Conservation (phyloP, 148 eudicot genomes). For the Dianthus caryophyllus region DNA sequence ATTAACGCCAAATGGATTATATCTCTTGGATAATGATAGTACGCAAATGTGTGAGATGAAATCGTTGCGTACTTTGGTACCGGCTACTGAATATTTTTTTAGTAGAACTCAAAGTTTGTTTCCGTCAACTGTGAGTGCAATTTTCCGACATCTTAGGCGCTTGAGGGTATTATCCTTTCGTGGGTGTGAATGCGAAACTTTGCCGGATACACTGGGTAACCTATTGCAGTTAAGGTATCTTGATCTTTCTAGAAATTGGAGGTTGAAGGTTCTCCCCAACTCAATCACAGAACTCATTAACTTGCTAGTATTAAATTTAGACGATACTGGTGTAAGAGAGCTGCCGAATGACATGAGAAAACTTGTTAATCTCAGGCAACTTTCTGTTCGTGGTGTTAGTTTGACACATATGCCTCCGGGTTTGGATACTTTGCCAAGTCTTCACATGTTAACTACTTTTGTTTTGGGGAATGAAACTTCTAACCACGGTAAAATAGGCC, state of each 20-base stretch:
- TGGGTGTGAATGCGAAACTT: neutral
- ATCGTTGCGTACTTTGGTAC: neutral
- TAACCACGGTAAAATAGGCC: neutral
- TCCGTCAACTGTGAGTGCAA: neutral
- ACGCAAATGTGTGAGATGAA: neutral
- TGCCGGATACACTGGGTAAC: neutral
- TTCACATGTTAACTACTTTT: neutral
- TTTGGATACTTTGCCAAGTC: neutral
- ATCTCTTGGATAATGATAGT: neutral
- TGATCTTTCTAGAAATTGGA: slow-evolving; percentile 3
- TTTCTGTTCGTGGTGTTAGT: neutral
- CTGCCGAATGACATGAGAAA: too few relatives aligned
- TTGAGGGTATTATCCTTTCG: slow-evolving; percentile 3
- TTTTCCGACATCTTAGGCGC: neutral
- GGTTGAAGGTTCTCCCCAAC: slow-evolving; percentile 5
- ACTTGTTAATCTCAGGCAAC: too few relatives aligned
- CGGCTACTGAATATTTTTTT: neutral
- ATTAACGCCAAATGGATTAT: too few relatives aligned
- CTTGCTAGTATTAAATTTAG: too few relatives aligned
- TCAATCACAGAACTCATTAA: too few relatives aligned
- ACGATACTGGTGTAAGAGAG: too few relatives aligned
- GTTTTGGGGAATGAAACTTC: neutral
- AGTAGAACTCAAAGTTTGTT: neutral
- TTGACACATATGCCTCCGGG: slow-evolving; percentile 13
- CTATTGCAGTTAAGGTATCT: slow-evolving; percentile 8